A percentile compares a stretch with the other conserved stretches of the same genome.
phyloP scores from a whole-genome alignment of 169 alveolate genomes.

The Cryptosporidium bovis region DNA sequence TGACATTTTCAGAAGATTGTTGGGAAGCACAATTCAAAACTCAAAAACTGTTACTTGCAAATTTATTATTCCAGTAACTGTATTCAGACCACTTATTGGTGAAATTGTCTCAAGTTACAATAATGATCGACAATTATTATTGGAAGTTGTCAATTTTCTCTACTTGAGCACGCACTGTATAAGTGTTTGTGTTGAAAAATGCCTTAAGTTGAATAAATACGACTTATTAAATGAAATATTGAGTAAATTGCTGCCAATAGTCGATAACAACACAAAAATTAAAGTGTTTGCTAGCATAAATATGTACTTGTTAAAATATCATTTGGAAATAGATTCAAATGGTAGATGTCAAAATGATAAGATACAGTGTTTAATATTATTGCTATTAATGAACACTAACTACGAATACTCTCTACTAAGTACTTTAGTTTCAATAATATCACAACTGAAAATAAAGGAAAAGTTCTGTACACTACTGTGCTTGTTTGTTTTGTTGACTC shows the following conservation, averaged over 20 bases:
- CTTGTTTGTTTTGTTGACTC: background rate
- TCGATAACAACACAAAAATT: background rate
- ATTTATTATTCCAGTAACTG: conserved; percentile 14
- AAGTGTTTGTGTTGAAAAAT: conserved; percentile 13
- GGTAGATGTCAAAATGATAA: background rate
- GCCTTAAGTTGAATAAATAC: conserved; percentile 14
- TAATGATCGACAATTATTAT: background rate
- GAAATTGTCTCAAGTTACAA: background rate
- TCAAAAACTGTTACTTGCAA: background rate
- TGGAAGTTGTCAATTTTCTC: conserved; percentile 24
- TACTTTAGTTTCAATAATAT: background rate
- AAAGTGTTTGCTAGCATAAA: conserved; percentile 11
- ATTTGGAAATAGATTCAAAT: background rate
- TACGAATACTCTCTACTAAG: conserved; percentile 13
- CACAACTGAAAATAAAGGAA: conserved; percentile 1
- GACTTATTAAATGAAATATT: conserved; percentile 10
- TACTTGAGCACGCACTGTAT: conserved; percentile 13
- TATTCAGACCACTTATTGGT: conserved; percentile 31
- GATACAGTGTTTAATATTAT: conserved; percentile 1
- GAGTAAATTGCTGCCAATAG: conserved; percentile 3
- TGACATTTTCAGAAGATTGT: conserved; percentile 45
- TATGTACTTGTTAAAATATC: background rate
- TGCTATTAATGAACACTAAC: conserved; percentile 19
- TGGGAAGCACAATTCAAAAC: background rate
- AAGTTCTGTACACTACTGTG: conserved; percentile 2